Base-by-base conservation (phyloP, 495 filamentous ascomycete genomes). In the Aspergillus asperescens region DNA sequence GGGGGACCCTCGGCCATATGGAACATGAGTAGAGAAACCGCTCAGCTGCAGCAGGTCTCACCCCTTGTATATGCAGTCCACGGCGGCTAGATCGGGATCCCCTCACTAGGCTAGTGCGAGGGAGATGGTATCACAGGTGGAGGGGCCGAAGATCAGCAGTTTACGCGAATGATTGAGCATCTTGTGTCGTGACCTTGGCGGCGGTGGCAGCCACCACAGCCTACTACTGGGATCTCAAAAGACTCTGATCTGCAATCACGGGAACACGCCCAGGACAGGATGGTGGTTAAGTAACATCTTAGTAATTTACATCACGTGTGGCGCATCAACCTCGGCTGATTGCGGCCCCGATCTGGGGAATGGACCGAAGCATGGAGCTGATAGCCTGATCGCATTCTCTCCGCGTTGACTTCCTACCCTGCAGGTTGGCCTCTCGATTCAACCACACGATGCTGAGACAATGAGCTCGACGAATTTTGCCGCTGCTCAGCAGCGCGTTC, bases 391-490 rank as follows among this genome's bases (percentile, higher is more conserved):
- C n/a, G n/a, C 13, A 5, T 10, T 43, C 27, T 27, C 34, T 8
- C 24, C 47, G 23, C 6, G 27, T 16, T 39, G 23, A 16, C 45
- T 35, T 19, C 29, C 7, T 50, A 16, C 23, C 19, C 29, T 44
- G 18, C 25, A 42, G 19, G 45, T 24, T 41, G 25, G 10, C 24
- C 19, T 29, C 29, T 13, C 13, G 8, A 44, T 41, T 27, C 40
- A 28, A 48, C 28, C 53, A 31, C 59, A 64, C 52, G 18, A 77
- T 76, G 72, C 62, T 68, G 38, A 54, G 63, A 69, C 71, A 60
- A 90, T 90, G 86, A 82, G 80, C 64, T 81, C 82, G 46, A 76
- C 84, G 61, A 85, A 89, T 57, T 95, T 96, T 66, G 85, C 86
- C 66, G 81, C 83, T 57, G 90, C 90, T 51, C 90, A 95, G 71